Conservation (phyloP, 257 asterid species). For the Fraxinus pennsylvanica region DNA sequence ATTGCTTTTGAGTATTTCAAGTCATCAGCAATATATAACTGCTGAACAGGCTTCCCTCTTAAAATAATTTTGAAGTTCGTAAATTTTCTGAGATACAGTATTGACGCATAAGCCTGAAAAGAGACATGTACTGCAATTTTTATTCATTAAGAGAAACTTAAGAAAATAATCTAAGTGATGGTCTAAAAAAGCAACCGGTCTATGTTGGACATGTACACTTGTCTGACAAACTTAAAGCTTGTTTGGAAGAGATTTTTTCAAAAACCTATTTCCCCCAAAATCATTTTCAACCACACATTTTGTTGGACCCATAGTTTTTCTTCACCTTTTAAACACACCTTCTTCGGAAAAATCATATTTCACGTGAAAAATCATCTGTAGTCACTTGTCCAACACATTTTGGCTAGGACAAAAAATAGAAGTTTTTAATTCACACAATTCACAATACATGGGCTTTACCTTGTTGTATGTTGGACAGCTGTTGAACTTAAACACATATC, state of each 20-base stretch:
- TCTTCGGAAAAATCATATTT: no score
- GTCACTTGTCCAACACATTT: conserved; percentile 17
- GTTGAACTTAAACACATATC: background rate
- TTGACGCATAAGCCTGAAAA: conserved; percentile 85
- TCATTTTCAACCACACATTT: no score
- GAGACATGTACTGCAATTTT: conserved; percentile 23
- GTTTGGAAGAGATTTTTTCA: no score
- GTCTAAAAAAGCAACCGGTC: background rate
- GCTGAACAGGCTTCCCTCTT: conserved; percentile 84
- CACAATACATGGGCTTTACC: background rate
- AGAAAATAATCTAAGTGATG: background rate
- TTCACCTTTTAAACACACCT: no score
- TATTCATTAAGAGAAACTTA: conserved; percentile 21
- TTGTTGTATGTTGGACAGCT: background rate
- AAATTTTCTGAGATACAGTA: conserved; percentile 73
- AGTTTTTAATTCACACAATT: background rate
- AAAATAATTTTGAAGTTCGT: conserved; percentile 68
- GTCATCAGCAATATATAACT: conserved; percentile 62
- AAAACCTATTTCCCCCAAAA: no score
- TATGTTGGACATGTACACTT: background rate
- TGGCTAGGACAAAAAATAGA: background rate
- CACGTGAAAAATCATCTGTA: no score
- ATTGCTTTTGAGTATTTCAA: conserved; percentile 57
- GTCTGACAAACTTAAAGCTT: background rate
- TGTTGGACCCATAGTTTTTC: no score